Base-by-base conservation (phyloP, 306 rosid species). In the Vigna unguiculata region DNA sequence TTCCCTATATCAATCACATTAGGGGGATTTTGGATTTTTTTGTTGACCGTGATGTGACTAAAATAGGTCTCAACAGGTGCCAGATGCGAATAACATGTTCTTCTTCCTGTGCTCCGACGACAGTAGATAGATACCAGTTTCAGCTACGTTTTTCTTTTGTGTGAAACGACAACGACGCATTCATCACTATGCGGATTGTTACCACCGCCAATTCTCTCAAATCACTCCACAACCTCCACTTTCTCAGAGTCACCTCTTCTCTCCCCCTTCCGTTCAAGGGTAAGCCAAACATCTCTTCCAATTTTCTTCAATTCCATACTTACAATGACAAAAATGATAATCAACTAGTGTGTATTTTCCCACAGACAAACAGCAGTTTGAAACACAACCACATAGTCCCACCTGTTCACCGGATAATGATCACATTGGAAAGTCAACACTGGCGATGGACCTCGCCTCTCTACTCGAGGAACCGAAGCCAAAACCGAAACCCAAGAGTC, bases 381-480 rank as follows among this genome's bases (percentile, higher is more conserved):
- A 52, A 38, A 11, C 19, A 7, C 15, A 66, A 9, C 70, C 57
- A 5, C 48, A 19, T 22, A 12, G 12, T 2, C 1, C 36, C 40
- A 17, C 62, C 22, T 80, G 71, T 85, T 90, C 85, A 25, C 55
- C 67, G 32, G 21, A 36, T 30, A 71, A 75, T 47, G 76, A 84
- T 32, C 51, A 6, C 3, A 28, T 47, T 36, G 76, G 68, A 69
- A 79, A 83, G 25, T 80, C 74, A 61, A 78, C 81, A 7, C 47
- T 94, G 74, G 97, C 98, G 1, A 63, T 78, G 55, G 87, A 88
- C 74, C 83, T 94, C 13, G 98, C 98, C 41, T 77, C 79, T 41
- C 86, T 93, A 28, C 78, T 94, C 3, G 84, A 88, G 63, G 86
- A 89, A 11, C 83, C 91, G 32, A 28, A 28, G 32, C 32, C 32